These are phyloP conservation scores for Ogataea siamensis DNA, from an alignment of 805 yeast species.

Conservation along the genomic window DNA sequence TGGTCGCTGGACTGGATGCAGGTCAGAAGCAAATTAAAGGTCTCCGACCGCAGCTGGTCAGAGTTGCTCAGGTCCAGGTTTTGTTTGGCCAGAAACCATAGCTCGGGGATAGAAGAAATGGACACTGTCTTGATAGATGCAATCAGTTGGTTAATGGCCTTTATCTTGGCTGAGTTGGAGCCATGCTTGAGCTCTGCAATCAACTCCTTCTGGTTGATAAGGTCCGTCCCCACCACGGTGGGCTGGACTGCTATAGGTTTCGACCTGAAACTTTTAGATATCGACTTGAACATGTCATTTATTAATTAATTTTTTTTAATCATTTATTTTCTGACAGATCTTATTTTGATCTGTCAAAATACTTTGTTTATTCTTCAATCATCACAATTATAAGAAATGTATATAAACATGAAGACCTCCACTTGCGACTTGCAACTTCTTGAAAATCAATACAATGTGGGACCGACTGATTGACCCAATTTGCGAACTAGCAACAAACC, in stretches of 20 bases:
- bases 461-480: slow-evolving; percentile 8
- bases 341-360: slow-evolving; percentile 10
- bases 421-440: background rate
- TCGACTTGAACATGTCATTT: slow-evolving; percentile 24
- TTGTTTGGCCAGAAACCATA: slow-evolving; percentile 69
- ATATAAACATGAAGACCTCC: too few species aligned
- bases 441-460: background rate
- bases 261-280: slow-evolving; percentile 26
- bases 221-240: slow-evolving; percentile 30
- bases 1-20: slow-evolving; percentile 57
- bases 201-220: slow-evolving; percentile 23
- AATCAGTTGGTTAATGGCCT: slow-evolving; percentile 51
- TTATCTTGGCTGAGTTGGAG: slow-evolving; percentile 35
- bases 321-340: slow-evolving; percentile 3
- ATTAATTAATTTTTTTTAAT: slow-evolving; percentile 1
- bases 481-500: slow-evolving; percentile 11
- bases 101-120: slow-evolving; percentile 61
- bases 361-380: slow-evolving; percentile 5
- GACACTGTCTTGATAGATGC: slow-evolving; percentile 50
- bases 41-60: slow-evolving; percentile 42
- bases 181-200: slow-evolving; percentile 23
- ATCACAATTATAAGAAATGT: background rate
- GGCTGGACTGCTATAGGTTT: slow-evolving; percentile 24
- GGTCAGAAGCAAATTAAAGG: slow-evolving; percentile 49
- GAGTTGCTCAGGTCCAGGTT: slow-evolving; percentile 41